Percentiles rank a stretch among this genome's conserved stretches.
These are phyloP conservation scores for Fusarium neocosmosporiellum DNA, from an alignment of 2,329 filamentous ascomycete genomes.

Conservation along the genomic window DNA sequence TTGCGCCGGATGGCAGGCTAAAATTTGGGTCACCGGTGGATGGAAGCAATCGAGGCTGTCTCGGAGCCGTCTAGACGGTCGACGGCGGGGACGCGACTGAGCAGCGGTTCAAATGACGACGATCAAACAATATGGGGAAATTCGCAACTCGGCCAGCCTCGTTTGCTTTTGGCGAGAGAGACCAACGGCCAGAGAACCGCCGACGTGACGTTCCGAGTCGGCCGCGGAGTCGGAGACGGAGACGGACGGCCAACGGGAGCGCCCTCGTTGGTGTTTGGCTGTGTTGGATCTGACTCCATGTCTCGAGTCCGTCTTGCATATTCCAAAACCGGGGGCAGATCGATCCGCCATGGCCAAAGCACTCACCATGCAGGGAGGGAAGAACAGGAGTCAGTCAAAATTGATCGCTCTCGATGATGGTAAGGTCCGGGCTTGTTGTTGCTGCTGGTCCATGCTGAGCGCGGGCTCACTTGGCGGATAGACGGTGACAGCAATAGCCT, in stretches of 20 bases:
- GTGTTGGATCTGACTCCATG: conserved; percentile 2
- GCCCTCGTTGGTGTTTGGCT: background rate
- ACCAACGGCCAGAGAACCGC: background rate
- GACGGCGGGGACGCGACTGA: conserved; percentile 24
- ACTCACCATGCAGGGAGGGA: background rate
- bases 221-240: background rate
- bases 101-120: conserved; percentile 25
- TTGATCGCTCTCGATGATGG: conserved; percentile 9
- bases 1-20: conserved; percentile 32
- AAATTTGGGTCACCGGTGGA: conserved; percentile 20
- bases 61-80: conserved; percentile 34
- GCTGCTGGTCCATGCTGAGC: conserved; percentile 30
- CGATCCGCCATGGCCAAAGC: conserved; percentile 15
- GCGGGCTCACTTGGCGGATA: conserved; percentile 20
- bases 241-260: conserved; percentile 2
- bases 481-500: conserved; percentile 31
- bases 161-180: conserved; percentile 22
- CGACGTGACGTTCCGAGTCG: background rate
- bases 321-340: background rate
- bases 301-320: conserved; percentile 8
- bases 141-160: background rate
- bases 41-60: conserved; percentile 31
- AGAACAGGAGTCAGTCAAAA: conserved; percentile 5
- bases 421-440: conserved; percentile 22
- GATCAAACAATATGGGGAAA: conserved; percentile 29